Base-by-base conservation (phyloP, 352 stramenopile genomes). In the Pilasporangium apinafurcum region DNA sequence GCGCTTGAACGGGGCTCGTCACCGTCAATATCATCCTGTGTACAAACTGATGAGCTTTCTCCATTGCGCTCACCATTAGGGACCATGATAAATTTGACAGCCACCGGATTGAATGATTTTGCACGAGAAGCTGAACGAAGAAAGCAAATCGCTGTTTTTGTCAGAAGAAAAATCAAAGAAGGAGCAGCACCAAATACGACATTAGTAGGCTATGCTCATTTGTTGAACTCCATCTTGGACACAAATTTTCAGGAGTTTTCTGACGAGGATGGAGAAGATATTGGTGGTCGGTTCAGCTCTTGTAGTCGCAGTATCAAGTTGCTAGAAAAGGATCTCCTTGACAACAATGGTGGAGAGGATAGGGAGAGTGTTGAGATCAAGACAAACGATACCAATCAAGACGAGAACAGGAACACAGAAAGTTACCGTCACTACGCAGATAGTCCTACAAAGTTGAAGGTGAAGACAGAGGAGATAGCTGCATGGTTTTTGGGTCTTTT, bases 131-230 rank as follows among this genome's bases (percentile, higher is more conserved):
- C 48, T 8, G 71, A 81, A 34, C 64, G 69, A 10, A 51, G 68
- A 3, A 51, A 71, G 16, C 78, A 68, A 37, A 55, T 90, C 29
- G 77, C 74, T 2, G 53, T 53, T 5, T 90, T 83, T 50, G 65
- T 90, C 13, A 58, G 65, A 2, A 51, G 65, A 20, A 86, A 83
- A 49, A 86, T 90, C 33, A 51, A 60, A 7, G 65, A 84, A 13
- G 77, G 77, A 14, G 71, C 77, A 2, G 62, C 69, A 1, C 69
- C 71, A 0, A 90, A 90, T 52, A 90, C 69, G 36, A 87, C 74
- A 17, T 37, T 91, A 4, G 59, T 86, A 12, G 47, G 56, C 21
- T 86, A 82, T 40, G 62, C 63, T 1, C 53, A 67, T 30, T 38
- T 85, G 22, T 56, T 91, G n/a, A 83, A 87, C 37, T 31, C 45